Percentiles rank a stretch among this genome's conserved stretches.
Conservation (phyloP, 129 eudicot genomes). For the Pseudognaphalium luteoalbum region DNA sequence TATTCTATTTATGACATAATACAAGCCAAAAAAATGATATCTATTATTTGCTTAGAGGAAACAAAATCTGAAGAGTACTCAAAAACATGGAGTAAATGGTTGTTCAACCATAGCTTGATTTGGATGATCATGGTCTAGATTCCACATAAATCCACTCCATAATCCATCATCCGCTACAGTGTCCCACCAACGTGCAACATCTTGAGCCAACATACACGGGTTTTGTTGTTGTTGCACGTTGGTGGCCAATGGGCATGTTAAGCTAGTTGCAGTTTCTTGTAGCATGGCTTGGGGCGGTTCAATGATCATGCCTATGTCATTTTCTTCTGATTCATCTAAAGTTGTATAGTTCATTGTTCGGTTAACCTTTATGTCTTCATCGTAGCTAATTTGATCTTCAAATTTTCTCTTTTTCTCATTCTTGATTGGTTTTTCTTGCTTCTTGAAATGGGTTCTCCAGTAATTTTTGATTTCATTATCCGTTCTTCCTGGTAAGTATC, state of each 20-base stretch:
- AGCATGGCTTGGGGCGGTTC: conserved; percentile 13
- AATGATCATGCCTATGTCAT: background rate
- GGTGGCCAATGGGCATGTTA: background rate
- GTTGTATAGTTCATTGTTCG: conserved; percentile 13
- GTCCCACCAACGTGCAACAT: conserved; percentile 37
- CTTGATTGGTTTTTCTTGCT: conserved; percentile 35
- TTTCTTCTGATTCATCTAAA: conserved; percentile 27
- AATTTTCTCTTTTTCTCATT: conserved; percentile 30
- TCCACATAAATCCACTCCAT: conserved; percentile 56
- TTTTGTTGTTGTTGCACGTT: conserved; percentile 29
- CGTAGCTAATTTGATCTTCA: conserved; percentile 13
- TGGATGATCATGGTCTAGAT: conserved; percentile 33
- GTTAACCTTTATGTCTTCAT: conserved; percentile 13
- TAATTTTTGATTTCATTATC: conserved; percentile 77
- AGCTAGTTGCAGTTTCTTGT: conserved; percentile 23
- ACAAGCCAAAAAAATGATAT: conserved; percentile 18
- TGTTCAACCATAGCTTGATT: conserved; percentile 30
- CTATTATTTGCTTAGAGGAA: conserved; percentile 27
- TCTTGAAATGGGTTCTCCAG: conserved; percentile 88
- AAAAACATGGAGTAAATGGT: conserved; percentile 31
- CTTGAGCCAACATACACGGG: conserved; percentile 36
- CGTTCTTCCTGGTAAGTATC: conserved; percentile 84
- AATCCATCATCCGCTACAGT: conserved; percentile 36
- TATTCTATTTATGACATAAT: conserved; percentile 9
- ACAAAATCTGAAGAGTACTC: background rate